These are phyloP conservation scores for Hypericum androsaemum DNA, from an alignment of 345 rosid species.

Conservation along the genomic window DNA sequence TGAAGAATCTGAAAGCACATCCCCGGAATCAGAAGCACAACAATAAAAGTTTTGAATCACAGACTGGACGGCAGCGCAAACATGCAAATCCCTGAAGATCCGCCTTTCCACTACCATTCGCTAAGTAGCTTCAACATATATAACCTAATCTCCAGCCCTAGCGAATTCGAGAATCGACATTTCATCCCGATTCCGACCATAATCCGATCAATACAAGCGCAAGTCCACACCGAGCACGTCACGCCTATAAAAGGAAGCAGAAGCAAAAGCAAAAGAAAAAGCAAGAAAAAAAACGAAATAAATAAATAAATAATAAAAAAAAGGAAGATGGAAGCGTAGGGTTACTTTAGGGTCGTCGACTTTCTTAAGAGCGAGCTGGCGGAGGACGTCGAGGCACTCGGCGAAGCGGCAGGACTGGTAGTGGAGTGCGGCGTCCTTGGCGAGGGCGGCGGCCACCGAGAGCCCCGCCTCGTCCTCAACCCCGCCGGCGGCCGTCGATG, in stretches of 20 bases:
- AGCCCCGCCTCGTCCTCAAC: slow-evolving; percentile 20
- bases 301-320: too few species aligned
- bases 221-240: too few species aligned
- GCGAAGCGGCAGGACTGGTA: slow-evolving; percentile 61
- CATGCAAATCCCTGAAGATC: too few species aligned
- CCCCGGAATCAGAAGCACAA: slow-evolving; percentile 11
- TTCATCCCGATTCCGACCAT: too few species aligned
- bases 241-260: not conserved
- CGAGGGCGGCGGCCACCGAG: slow-evolving; percentile 34
- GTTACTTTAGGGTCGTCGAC: slow-evolving; percentile 74
- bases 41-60: not conserved
- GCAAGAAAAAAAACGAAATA: too few species aligned
- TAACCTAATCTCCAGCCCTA: too few species aligned
- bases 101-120: not conserved
- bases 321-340: not conserved
- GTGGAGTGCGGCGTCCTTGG: slow-evolving; percentile 58
- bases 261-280: too few species aligned
- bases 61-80: not conserved
- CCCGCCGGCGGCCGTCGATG: slow-evolving; percentile 1
- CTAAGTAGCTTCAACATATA: too few species aligned
- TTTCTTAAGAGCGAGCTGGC: slow-evolving; percentile 56
- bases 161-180: too few species aligned
- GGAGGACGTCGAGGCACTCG: slow-evolving; percentile 62
- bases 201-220: too few species aligned
- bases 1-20: slow-evolving; percentile 57